Evolutionary conservation across 2,329 filamentous ascomycete species (phyloP).

Genomic region (Fonsecaea erecta): DNA sequence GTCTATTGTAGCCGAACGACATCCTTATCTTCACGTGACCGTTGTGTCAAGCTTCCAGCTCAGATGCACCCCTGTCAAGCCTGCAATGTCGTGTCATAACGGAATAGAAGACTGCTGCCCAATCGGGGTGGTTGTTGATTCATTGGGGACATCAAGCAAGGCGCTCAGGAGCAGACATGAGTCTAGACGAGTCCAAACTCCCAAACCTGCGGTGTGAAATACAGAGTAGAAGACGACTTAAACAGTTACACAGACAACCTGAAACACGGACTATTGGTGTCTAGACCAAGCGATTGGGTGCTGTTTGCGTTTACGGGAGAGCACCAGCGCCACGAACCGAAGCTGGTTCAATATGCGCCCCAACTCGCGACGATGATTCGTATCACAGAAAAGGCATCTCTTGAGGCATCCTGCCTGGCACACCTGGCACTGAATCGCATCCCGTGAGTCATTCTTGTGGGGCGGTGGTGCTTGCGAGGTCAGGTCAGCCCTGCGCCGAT

Average conservation of each 20-base stretch:
- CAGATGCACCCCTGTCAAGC: background rate
- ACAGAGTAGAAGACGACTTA: background rate
- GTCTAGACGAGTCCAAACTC: background rate
- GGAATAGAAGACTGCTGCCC: background rate
- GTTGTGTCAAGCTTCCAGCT: background rate
- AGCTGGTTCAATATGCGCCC: background rate
- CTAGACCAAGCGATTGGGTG: background rate
- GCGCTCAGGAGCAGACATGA: background rate
- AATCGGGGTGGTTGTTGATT: background rate
- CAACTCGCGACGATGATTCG: background rate
- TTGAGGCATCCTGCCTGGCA: too few relatives aligned
- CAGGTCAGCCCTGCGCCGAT: background rate
- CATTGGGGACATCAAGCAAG: background rate
- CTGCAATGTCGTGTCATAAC: background rate
- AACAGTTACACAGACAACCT: background rate
- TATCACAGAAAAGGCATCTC: background rate
- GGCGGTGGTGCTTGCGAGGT: background rate
- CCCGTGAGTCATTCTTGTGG: background rate
- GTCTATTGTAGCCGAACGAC: background rate
- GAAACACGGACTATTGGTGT: slow-evolving; percentile 1
- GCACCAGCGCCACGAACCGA: background rate
- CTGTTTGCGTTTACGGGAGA: background rate
- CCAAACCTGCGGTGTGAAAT: background rate
- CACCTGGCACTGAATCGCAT: background rate
- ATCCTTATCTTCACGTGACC: slow-evolving; percentile 14